Evolutionary conservation across 2,329 filamentous ascomycete species (phyloP), one percentile per base, ranked within the genome.

Genomic region (Cephalotrichum gorgonifer): DNA sequence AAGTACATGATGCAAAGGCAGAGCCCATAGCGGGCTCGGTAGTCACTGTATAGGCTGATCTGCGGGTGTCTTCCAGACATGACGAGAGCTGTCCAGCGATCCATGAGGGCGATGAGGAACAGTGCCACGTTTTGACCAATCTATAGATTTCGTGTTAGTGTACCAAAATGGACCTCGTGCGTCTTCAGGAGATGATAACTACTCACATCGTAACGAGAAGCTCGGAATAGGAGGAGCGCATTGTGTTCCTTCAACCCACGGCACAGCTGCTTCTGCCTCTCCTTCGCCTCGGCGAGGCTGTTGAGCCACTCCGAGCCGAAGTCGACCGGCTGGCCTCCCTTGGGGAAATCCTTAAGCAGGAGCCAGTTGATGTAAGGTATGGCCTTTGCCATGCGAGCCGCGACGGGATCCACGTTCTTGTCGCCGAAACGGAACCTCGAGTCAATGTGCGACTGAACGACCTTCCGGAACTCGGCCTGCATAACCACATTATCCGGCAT

Each of bases 1-100:
- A 69, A 70, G 54, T 69, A 70, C 3, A 65, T 54, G 27, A 70
- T 60, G 14, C 62, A 61, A 33, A 68, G 63, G 45, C 65, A 68
- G 50, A 64, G 62, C 50, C 55, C 65, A 43, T 64, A 68, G 26
- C 60, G 58, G 6, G 58, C 60, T 6, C 62, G 59, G 25, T 54
- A 54, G 44, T 61, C 54, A 23, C 54, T 56, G 47, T 66, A 66
- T 6, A 66, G 53, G 33, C 52, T 58, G 17, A 60, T 54, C 7
- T 55, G 50, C 2, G 54, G 56, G 12, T 57, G 53, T 14, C 57
- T 55, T 7, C 58, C 59, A 12, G 58, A 57, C 63, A 65, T 67
- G 44, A 58, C 55, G 38, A 67, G 60, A 43, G 58, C 59, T 27
- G 66, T 62, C 65, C 65, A 68, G 23, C 64, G 58, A 50, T 68